Evolutionary conservation across 2,329 filamentous ascomycete genomes (phyloP).

Genomic region (Aspergillus sp.): DNA sequence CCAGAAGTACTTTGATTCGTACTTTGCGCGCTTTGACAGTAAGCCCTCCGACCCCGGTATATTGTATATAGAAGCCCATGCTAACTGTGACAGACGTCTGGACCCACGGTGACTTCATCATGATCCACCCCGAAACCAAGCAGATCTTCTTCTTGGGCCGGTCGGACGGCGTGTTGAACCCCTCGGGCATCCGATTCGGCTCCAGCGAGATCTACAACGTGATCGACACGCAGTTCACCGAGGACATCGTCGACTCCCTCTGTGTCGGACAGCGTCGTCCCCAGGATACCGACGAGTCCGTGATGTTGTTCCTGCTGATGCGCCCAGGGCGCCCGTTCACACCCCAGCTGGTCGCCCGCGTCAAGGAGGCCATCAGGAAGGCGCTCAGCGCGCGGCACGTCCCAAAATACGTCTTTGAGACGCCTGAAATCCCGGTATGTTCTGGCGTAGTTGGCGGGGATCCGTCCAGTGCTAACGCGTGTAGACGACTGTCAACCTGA

Average conservation of each 20-base stretch:
- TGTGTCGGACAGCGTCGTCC: slow-evolving; percentile 75
- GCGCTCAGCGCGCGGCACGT: slow-evolving; percentile 73
- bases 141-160: slow-evolving; percentile 42
- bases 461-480: neutral
- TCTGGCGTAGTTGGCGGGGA: neutral
- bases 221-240: slow-evolving; percentile 57
- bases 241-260: slow-evolving; percentile 67
- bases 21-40: slow-evolving; percentile 61
- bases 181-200: slow-evolving; percentile 77
- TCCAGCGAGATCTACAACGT: slow-evolving; percentile 78
- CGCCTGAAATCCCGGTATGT: slow-evolving; percentile 75
- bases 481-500: slow-evolving; percentile 76
- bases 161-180: slow-evolving; percentile 75
- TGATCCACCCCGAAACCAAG: slow-evolving; percentile 65
- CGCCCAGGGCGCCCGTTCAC: slow-evolving; percentile 58
- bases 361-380: slow-evolving; percentile 65
- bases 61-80: neutral
- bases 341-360: slow-evolving; percentile 51
- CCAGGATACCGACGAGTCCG: slow-evolving; percentile 56
- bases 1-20: slow-evolving; percentile 52
- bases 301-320: slow-evolving; percentile 62
- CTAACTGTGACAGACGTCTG: slow-evolving; percentile 29
- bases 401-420: slow-evolving; percentile 75
- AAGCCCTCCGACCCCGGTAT: neutral
- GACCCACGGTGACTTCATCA: slow-evolving; percentile 79